Evolutionary conservation across 345 rosid species (phyloP).

Genomic region (Geranium brycei): DNA sequence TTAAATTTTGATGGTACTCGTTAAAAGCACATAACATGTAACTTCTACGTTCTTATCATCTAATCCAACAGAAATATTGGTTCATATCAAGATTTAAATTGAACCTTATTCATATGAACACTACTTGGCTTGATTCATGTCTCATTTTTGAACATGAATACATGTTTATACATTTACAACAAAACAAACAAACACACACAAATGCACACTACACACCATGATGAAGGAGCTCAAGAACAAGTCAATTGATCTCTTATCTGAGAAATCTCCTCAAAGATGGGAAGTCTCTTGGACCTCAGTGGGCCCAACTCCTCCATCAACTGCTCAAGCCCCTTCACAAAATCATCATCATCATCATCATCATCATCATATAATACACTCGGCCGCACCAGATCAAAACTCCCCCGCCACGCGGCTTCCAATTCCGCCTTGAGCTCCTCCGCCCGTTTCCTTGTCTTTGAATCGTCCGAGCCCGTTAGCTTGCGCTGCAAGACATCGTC

Average conservation of each 20-base stretch:
- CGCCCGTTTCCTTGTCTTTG: slow-evolving; percentile 39
- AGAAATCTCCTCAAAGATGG: slow-evolving; percentile 77
- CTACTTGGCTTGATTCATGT: too few species aligned
- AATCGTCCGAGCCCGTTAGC: slow-evolving; percentile 49
- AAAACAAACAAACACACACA: too few species aligned
- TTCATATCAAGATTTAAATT: too few species aligned
- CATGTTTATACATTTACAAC: too few species aligned
- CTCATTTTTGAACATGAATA: too few species aligned
- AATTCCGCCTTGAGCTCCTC: slow-evolving; percentile 39
- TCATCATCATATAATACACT: slow-evolving; percentile 25
- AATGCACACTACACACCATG: too few species aligned
- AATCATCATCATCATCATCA: slow-evolving; percentile 52
- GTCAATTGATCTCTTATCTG: slow-evolving; percentile 52
- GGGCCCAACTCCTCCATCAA: slow-evolving; percentile 38
- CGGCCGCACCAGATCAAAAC: slow-evolving; percentile 22
- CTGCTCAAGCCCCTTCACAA: slow-evolving; percentile 44
- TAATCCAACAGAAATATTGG: too few species aligned
- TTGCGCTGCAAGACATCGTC: slow-evolving; percentile 25
- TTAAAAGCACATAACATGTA: too few species aligned
- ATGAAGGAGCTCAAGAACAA: slow-evolving; percentile 13
- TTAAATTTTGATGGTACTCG: too few species aligned
- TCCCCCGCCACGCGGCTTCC: slow-evolving; percentile 16
- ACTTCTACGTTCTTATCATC: too few species aligned
- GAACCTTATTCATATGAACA: too few species aligned
- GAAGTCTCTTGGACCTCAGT: slow-evolving; percentile 61